Evolutionary conservation across 768 basidiomycete species (phyloP).

Genomic region (Russula sp.): DNA sequence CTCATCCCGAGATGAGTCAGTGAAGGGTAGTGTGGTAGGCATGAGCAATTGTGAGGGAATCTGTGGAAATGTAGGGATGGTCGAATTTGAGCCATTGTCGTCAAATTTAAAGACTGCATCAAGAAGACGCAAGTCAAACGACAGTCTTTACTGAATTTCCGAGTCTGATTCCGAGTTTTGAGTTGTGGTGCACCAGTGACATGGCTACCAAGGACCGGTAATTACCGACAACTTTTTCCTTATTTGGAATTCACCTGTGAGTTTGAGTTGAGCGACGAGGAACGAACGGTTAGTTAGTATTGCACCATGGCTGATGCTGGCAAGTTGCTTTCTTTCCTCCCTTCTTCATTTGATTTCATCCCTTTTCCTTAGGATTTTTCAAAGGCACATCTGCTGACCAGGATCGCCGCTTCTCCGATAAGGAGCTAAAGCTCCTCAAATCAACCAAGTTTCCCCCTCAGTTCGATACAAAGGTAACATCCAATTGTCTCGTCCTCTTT

Average conservation of each 20-base stretch:
- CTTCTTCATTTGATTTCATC: background rate
- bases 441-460: constrained; percentile 84
- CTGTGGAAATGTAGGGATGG: background rate
- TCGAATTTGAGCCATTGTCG: background rate
- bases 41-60: background rate
- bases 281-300: background rate
- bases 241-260: background rate
- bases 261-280: no score
- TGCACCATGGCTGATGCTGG: constrained; percentile 25
- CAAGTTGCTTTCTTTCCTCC: background rate
- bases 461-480: constrained; percentile 76
- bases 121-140: no score
- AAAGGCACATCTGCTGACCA: constrained; percentile 88
- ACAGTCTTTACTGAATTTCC: no score
- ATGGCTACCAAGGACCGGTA: no score
- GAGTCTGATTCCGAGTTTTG: no score
- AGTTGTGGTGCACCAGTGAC: no score
- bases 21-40: background rate
- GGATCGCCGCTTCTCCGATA: constrained; percentile 91
- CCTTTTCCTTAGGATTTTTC: constrained; percentile 56
- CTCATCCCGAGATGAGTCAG: background rate
- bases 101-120: no score
- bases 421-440: constrained; percentile 86
- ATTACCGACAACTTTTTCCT: background rate
- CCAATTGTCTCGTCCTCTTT: background rate